phyloP scores from a whole-genome alignment of 2,329 filamentous ascomycete species.

The Diaporthe longicolla region DNA sequence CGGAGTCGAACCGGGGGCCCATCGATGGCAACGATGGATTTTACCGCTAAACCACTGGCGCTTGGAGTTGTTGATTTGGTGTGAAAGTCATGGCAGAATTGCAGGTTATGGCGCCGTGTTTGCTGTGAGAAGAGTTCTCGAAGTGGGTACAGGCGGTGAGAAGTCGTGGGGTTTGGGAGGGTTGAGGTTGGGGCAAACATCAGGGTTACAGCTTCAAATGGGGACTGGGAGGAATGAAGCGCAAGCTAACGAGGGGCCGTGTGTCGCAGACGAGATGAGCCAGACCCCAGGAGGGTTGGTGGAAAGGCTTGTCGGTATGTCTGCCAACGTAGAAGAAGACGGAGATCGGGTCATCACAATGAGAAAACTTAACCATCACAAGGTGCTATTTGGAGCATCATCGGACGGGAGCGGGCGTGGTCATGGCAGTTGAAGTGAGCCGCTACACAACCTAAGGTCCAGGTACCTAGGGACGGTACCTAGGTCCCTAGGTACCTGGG shows the following conservation, averaged over 20 bases:
- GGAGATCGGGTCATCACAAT: constrained; percentile 12
- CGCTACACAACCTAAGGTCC: neutral
- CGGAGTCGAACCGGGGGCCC: constrained; percentile 38
- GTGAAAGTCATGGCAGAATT: neutral
- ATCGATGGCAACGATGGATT: constrained; percentile 37
- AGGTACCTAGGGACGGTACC: neutral
- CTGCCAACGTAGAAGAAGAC: neutral
- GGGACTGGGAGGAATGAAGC: neutral
- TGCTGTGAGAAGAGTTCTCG: neutral
- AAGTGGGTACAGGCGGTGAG: constrained; percentile 17
- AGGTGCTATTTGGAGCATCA: neutral
- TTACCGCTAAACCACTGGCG: constrained; percentile 37
- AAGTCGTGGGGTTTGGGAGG: neutral
- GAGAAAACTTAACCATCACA: neutral
- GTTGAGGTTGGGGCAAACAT: neutral
- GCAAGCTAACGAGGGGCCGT: neutral
- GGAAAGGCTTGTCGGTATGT: neutral
- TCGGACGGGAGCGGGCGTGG: constrained; percentile 3
- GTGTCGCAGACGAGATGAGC: constrained; percentile 21
- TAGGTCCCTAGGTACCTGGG: too few species aligned
- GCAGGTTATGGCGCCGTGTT: neutral
- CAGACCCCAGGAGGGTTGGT: neutral
- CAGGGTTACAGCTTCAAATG: constrained; percentile 23
- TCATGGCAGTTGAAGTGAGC: neutral
- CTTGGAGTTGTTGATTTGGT: neutral